Conservation (phyloP, 2,329 filamentous ascomycete genomes). For the Sporothrix variecibatus region DNA sequence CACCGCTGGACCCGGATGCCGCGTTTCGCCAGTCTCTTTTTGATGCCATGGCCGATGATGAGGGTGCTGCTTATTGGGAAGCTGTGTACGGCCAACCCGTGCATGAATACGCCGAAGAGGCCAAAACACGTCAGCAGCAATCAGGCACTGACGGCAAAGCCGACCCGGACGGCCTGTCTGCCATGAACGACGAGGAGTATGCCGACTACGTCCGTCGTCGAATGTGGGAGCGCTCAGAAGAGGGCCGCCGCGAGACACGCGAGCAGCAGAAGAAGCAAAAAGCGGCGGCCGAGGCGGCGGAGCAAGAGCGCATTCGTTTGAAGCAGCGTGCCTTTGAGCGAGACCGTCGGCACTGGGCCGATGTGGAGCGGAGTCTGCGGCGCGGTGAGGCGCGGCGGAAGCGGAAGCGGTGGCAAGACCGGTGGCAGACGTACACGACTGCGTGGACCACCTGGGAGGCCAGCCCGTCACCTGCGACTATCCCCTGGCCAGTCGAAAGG, state of each 20-base stretch:
- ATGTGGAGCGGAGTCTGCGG: constrained; percentile 69
- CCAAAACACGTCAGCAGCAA: neutral
- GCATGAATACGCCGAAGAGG: constrained; percentile 48
- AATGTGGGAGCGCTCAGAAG: constrained; percentile 96
- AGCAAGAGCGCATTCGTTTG: constrained; percentile 54
- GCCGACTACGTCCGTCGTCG: constrained; percentile 77
- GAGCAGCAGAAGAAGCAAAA: constrained; percentile 55
- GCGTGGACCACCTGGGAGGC: constrained; percentile 64
- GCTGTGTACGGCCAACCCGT: constrained; percentile 95
- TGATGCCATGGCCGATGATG: constrained; percentile 94
- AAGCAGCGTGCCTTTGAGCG: constrained; percentile 43
- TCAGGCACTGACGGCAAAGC: constrained; percentile 35
- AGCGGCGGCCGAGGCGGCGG: constrained; percentile 42
- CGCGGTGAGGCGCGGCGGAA: constrained; percentile 65
- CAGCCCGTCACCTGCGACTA: constrained; percentile 26
- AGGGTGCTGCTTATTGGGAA: constrained; percentile 94
- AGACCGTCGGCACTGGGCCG: constrained; percentile 38
- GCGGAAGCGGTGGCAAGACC: constrained; percentile 54
- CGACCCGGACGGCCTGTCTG: constrained; percentile 62
- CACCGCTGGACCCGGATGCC: constrained; percentile 63
- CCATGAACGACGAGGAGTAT: constrained; percentile 93
- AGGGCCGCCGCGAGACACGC: constrained; percentile 77
- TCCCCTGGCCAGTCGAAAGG: constrained; percentile 71
- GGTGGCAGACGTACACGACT: constrained; percentile 65
- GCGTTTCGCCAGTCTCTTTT: constrained; percentile 94